Percentiles rank a stretch among this genome's conserved stretches.
Evolutionary conservation across 2,329 filamentous ascomycete genomes (phyloP).

Genomic region (Myriosclerotinia duriaeana): DNA sequence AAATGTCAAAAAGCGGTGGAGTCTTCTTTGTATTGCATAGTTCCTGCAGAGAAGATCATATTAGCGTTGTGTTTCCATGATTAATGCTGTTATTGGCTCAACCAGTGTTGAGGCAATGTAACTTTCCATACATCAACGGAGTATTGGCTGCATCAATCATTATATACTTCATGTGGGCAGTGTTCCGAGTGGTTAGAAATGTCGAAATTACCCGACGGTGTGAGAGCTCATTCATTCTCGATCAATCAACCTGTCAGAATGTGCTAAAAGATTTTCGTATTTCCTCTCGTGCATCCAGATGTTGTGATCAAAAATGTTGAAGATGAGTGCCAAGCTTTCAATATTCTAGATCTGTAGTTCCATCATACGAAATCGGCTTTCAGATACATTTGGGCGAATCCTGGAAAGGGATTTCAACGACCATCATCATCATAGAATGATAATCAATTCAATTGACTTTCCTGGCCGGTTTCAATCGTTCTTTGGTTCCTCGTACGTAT

Average conservation of each 20-base stretch:
- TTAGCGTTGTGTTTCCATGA: neutral
- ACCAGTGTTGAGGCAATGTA: conserved; percentile 1
- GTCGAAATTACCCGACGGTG: neutral
- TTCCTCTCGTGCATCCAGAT: neutral
- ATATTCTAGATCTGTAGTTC: neutral
- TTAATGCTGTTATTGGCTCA: neutral
- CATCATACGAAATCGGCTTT: neutral
- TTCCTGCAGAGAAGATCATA: conserved; percentile 19
- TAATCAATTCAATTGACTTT: neutral
- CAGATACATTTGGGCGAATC: neutral
- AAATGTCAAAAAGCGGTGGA: conserved; percentile 11
- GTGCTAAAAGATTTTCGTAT: neutral
- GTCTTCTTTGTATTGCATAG: neutral
- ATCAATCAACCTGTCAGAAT: neutral
- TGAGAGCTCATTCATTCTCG: neutral
- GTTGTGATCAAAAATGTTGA: neutral
- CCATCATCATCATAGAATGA: neutral
- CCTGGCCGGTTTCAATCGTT: neutral
- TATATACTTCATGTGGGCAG: neutral
- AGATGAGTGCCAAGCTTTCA: neutral
- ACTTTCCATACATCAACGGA: neutral
- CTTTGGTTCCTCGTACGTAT: neutral
- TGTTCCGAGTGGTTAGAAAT: conserved; percentile 3
- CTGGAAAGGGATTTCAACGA: neutral
- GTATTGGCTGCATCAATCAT: neutral